Percentiles rank a stretch among this genome's conserved stretches.
These are phyloP conservation scores for Talaromyces adpressus DNA, from an alignment of 495 filamentous ascomycete genomes.

Conservation along the genomic window DNA sequence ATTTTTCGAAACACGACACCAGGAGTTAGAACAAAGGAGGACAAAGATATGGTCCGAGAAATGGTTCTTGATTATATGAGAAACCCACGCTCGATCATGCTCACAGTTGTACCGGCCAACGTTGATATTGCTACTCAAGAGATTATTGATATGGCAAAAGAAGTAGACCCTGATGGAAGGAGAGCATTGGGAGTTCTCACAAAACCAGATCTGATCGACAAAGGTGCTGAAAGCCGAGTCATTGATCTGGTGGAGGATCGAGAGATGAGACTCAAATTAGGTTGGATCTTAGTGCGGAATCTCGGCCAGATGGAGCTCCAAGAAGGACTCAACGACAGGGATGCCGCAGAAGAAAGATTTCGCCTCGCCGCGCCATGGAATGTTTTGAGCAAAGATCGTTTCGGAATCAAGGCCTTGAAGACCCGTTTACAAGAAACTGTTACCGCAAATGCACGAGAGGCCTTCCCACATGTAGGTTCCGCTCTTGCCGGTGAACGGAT, in stretches of 20 bases:
- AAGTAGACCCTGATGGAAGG: constrained; percentile 30
- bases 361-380: too few relatives aligned
- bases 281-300: too few relatives aligned
- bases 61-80: constrained; percentile 51
- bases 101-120: constrained; percentile 56
- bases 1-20: constrained; percentile 19
- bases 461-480: too few relatives aligned
- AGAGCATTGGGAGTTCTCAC: constrained; percentile 49
- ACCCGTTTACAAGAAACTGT: too few relatives aligned
- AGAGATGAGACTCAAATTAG: too few relatives aligned
- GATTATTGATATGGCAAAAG: constrained; percentile 28
- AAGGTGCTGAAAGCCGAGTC: background rate
- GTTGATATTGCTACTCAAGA: constrained; percentile 49
- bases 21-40: constrained; percentile 40
- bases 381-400: too few relatives aligned
- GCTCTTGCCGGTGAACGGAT: too few relatives aligned
- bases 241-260: background rate
- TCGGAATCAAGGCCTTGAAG: too few relatives aligned
- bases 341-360: too few relatives aligned
- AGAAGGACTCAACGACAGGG: too few relatives aligned
- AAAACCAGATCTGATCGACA: constrained; percentile 35
- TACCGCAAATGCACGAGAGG: too few relatives aligned
- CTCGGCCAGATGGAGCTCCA: too few relatives aligned
- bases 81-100: constrained; percentile 47
- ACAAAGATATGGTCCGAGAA: constrained; percentile 41